phyloP scores from a whole-genome alignment of 164 flowering plant species.

The Pachysandra terminalis region DNA sequence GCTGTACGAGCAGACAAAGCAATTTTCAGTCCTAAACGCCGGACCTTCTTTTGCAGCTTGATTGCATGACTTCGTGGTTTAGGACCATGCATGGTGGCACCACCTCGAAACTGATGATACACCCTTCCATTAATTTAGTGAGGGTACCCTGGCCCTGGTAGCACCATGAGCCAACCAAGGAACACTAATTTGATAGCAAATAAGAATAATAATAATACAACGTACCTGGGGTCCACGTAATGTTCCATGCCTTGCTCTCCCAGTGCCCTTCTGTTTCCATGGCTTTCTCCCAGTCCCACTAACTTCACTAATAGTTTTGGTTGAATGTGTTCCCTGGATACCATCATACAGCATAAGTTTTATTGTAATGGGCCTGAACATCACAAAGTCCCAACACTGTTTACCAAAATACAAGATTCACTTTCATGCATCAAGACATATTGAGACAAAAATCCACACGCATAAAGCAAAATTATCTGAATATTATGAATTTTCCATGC shows the following conservation, averaged over 20 bases:
- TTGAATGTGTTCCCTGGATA: conserved; percentile 88
- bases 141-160: too few species aligned
- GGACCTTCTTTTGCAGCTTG: conserved; percentile 88
- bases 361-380: neutral
- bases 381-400: neutral
- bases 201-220: conserved; percentile 1
- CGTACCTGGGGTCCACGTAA: conserved; percentile 90
- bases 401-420: neutral
- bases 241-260: conserved; percentile 90
- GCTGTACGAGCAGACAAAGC: conserved; percentile 90
- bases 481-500: neutral
- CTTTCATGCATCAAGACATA: neutral
- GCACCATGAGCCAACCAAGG: neutral
- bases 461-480: neutral
- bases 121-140: conserved; percentile 3
- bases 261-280: conserved; percentile 82
- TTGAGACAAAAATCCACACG: neutral
- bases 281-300: conserved; percentile 96
- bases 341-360: neutral
- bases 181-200: conserved; percentile 3
- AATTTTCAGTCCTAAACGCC: conserved; percentile 87
- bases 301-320: conserved; percentile 94
- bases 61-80: conserved; percentile 96
- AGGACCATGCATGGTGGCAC: conserved; percentile 92
- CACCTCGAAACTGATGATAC: conserved; percentile 74